These are phyloP conservation scores for Talaromyces sp. DNA, from an alignment of 2,329 filamentous ascomycete species.

Conservation along the genomic window DNA sequence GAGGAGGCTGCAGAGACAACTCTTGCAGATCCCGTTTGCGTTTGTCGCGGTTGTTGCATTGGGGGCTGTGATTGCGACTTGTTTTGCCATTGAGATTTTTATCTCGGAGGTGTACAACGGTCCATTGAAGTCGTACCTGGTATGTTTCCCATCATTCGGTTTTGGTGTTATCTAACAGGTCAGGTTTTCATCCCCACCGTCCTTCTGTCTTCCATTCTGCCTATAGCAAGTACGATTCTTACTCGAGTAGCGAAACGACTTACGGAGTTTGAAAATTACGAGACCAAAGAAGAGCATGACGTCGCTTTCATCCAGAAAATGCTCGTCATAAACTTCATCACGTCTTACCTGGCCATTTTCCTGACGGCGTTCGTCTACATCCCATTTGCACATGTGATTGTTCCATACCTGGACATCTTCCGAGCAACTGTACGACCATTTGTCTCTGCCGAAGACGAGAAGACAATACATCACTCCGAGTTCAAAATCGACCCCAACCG, in stretches of 20 bases:
- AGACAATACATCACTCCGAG: constrained; percentile 49
- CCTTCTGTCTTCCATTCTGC: constrained; percentile 75
- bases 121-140: constrained; percentile 80
- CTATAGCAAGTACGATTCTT: constrained; percentile 76
- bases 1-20: constrained; percentile 74
- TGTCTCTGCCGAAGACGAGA: constrained; percentile 69
- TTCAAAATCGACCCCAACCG: constrained; percentile 84
- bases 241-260: constrained; percentile 73
- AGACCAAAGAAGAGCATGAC: constrained; percentile 79
- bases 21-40: constrained; percentile 86
- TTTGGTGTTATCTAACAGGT: neutral
- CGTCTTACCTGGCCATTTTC: constrained; percentile 85
- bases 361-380: constrained; percentile 94
- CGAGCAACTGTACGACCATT: constrained; percentile 71
- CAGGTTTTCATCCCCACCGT: constrained; percentile 86
- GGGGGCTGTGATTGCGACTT: constrained; percentile 81
- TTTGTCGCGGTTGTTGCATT: constrained; percentile 69
- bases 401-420: constrained; percentile 88
- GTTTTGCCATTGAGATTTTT: constrained; percentile 95
- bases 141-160: constrained; percentile 42
- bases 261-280: constrained; percentile 87
- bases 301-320: constrained; percentile 86
- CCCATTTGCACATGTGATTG: constrained; percentile 80
- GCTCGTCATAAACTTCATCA: constrained; percentile 97
- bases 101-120: constrained; percentile 93